Conservation (phyloP, 1,284 basidiomycete genomes). For the Fomitopsis palustris region DNA sequence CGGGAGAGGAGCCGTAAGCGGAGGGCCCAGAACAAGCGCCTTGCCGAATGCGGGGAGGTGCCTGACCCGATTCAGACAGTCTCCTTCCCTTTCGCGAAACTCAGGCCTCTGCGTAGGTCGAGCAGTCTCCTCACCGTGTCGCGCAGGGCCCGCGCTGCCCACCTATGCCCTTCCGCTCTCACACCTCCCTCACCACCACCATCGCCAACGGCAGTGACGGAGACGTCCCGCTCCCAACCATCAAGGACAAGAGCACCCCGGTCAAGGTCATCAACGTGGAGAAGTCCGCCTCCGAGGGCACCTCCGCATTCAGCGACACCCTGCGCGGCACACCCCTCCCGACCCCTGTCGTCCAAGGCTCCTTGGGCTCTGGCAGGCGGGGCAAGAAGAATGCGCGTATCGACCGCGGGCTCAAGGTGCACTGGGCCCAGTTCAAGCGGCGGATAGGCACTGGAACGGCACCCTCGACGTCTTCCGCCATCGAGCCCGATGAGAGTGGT, state of each 20-base stretch:
- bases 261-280: slow-evolving; percentile 1
- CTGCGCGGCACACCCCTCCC: slow-evolving; percentile 13
- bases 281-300: slow-evolving; percentile 3
- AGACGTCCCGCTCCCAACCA: slow-evolving; percentile 2
- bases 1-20: no score
- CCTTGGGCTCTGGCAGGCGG: slow-evolving; percentile 11
- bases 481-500: slow-evolving; percentile 35
- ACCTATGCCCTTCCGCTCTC: slow-evolving; percentile 17
- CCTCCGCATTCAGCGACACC: slow-evolving; percentile 4
- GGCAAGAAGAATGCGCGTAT: slow-evolving; percentile 33
- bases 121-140: background rate
- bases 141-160: slow-evolving; percentile 6
- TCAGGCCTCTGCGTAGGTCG: background rate
- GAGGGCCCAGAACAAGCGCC: background rate
- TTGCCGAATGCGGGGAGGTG: background rate
- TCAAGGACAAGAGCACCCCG: background rate
- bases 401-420: slow-evolving; percentile 32
- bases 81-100: background rate
- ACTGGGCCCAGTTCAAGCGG: slow-evolving; percentile 41
- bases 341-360: slow-evolving; percentile 16
- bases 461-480: slow-evolving; percentile 38
- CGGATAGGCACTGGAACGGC: slow-evolving; percentile 40
- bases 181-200: slow-evolving; percentile 17
- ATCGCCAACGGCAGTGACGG: slow-evolving; percentile 9
- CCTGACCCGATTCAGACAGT: background rate